Conservation (phyloP, 1,284 basidiomycete genomes). For the Baeospora myosura region DNA sequence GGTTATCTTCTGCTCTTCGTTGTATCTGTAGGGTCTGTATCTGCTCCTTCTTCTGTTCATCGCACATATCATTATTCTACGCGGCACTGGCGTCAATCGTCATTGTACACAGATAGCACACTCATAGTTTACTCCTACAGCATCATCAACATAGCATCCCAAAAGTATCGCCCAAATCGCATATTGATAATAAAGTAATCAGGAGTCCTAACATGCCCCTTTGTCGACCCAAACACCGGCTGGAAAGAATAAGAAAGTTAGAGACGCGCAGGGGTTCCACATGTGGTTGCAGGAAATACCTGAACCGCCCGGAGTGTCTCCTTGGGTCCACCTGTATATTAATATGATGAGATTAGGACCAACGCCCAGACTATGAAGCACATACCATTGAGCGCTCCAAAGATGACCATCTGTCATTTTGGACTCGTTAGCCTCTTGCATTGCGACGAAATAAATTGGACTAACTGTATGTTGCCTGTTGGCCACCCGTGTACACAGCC, state of each 20-base stretch:
- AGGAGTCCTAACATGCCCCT: constrained; percentile 22
- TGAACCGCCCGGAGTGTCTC: constrained; percentile 44
- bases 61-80: no score
- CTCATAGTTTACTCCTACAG: no score
- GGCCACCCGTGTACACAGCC: constrained; percentile 42
- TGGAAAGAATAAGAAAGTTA: constrained; percentile 11
- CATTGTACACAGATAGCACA: no score
- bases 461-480: constrained; percentile 43
- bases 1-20: constrained; percentile 88
- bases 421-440: constrained; percentile 1
- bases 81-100: no score
- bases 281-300: constrained; percentile 18
- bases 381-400: constrained; percentile 44
- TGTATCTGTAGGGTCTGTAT: constrained; percentile 70
- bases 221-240: constrained; percentile 27
- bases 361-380: not conserved
- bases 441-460: constrained; percentile 1
- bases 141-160: no score
- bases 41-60: no score
- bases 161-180: no score
- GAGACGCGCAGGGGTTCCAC: not conserved
- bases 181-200: no score
- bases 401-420: constrained; percentile 27
- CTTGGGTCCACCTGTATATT: constrained; percentile 54
- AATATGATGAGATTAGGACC: constrained; percentile 22